A percentile compares a stretch with the other conserved stretches of the same genome.
phyloP scores from a whole-genome alignment of 306 rosid genomes.

The Trifolium pratense region DNA sequence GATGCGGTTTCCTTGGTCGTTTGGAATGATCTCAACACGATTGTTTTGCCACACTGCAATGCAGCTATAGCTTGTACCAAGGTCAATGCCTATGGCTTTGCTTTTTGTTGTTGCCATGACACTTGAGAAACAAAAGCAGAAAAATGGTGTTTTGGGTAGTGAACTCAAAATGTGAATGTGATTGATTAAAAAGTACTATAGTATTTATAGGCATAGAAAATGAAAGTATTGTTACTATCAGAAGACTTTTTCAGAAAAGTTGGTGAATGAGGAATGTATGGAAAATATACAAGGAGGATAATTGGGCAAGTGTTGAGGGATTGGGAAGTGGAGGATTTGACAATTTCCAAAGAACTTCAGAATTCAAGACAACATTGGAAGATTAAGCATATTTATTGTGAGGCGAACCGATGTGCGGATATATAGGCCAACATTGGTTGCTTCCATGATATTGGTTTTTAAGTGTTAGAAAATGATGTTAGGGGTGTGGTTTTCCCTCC shows the following conservation, averaged over 20 bases:
- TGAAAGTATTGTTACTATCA: not conserved
- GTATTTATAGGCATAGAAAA: conserved; percentile 5
- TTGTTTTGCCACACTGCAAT: conserved; percentile 51
- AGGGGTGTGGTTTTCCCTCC: no score
- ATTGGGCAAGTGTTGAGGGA: no score
- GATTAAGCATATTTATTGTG: no score
- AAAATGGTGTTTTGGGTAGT: not conserved
- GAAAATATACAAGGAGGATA: not conserved
- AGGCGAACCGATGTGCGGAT: no score
- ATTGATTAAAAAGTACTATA: not conserved
- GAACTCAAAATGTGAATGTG: not conserved
- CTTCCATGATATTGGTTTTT: no score
- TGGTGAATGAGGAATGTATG: not conserved
- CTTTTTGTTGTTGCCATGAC: conserved; percentile 37
- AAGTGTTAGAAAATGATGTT: no score
- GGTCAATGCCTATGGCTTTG: conserved; percentile 55
- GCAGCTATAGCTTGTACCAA: conserved; percentile 55
- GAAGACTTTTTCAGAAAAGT: not conserved
- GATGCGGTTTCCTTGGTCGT: conserved; percentile 49
- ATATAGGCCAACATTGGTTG: no score
- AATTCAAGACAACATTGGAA: no score
- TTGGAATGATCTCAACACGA: conserved; percentile 50
- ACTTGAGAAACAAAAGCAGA: not conserved
- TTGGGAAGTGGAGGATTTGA: no score
- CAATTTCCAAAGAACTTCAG: no score